phyloP scores from a whole-genome alignment of 108 stramenopile species.

The Nitzschia sp. region DNA sequence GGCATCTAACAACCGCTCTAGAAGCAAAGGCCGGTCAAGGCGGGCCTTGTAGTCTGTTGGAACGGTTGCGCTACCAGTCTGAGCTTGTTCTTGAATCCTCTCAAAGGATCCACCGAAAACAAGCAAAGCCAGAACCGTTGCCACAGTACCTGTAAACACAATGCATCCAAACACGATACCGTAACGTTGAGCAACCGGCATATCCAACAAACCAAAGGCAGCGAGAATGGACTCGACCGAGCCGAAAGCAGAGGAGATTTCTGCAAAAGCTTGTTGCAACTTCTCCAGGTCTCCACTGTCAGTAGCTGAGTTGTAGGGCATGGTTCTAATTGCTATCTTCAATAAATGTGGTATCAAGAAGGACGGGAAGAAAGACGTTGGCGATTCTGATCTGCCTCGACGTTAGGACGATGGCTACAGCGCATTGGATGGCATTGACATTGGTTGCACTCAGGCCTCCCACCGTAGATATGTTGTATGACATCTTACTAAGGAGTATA shows the following conservation, averaged over 20 bases:
- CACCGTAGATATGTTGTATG: too few relatives aligned
- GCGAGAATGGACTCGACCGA: conserved; percentile 60
- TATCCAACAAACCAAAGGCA: conserved; percentile 62
- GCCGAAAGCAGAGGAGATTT: conserved; percentile 38
- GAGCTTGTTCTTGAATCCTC: conserved; percentile 68
- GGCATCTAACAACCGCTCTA: conserved; percentile 70
- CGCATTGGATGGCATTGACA: too few relatives aligned
- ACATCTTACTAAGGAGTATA: too few relatives aligned
- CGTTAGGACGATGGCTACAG: too few relatives aligned
- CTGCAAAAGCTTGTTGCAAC: conserved; percentile 33
- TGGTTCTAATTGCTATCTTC: conserved; percentile 12
- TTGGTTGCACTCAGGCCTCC: too few relatives aligned
- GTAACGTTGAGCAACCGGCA: conserved; percentile 77
- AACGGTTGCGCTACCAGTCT: conserved; percentile 50
- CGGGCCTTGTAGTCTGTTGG: conserved; percentile 53
- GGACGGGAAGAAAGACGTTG: too few relatives aligned
- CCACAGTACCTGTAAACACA: conserved; percentile 64
- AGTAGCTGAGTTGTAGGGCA: conserved; percentile 31
- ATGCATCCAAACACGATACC: conserved; percentile 80
- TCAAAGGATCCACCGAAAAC: conserved; percentile 72
- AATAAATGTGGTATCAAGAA: too few relatives aligned
- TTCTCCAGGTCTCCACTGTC: conserved; percentile 35
- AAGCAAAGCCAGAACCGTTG: conserved; percentile 59
- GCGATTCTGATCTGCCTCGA: too few relatives aligned
- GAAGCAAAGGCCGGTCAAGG: conserved; percentile 56